A percentile compares a stretch with the other conserved stretches of the same genome.
phyloP scores from a whole-genome alignment of 345 rosid genomes.

The Fremontodendron californicum region DNA sequence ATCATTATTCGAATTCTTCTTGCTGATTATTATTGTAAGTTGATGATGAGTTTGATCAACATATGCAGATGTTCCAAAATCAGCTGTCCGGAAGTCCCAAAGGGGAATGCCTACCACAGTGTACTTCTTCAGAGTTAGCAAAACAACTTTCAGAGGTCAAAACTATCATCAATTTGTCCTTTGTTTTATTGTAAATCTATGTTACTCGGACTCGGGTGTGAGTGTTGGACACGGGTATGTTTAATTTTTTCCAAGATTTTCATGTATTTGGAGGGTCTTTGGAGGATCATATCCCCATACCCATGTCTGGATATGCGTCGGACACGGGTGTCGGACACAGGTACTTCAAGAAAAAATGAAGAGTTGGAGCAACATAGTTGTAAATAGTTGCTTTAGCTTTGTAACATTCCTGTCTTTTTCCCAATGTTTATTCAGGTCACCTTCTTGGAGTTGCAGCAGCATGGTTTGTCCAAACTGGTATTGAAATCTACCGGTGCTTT shows the following conservation, averaged over 20 bases:
- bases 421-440: constrained; percentile 52
- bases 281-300: too few species aligned
- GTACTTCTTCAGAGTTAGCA: constrained; percentile 67
- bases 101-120: constrained; percentile 67
- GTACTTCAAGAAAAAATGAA: too few species aligned
- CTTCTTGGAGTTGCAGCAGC: constrained; percentile 76
- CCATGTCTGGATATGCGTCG: too few species aligned
- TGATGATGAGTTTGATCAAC: constrained; percentile 12
- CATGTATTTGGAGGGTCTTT: too few species aligned
- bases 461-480: constrained; percentile 87
- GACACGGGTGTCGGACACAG: too few species aligned
- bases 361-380: too few species aligned
- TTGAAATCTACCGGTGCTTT: constrained; percentile 63
- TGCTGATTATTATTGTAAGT: background rate
- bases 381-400: constrained; percentile 7
- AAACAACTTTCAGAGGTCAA: constrained; percentile 87
- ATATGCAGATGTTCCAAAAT: constrained; percentile 71
- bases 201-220: too few species aligned
- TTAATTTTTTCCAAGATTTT: too few species aligned
- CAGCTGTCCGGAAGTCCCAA: constrained; percentile 72
- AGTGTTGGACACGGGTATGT: too few species aligned
- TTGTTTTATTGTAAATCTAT: background rate
- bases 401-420: constrained; percentile 6
- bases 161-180: background rate
- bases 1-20: background rate